Percentiles rank a stretch among this genome's conserved stretches.
These are phyloP conservation scores for Elongisporangium senticosum DNA, from an alignment of 352 stramenopile genomes.

Conservation along the genomic window DNA sequence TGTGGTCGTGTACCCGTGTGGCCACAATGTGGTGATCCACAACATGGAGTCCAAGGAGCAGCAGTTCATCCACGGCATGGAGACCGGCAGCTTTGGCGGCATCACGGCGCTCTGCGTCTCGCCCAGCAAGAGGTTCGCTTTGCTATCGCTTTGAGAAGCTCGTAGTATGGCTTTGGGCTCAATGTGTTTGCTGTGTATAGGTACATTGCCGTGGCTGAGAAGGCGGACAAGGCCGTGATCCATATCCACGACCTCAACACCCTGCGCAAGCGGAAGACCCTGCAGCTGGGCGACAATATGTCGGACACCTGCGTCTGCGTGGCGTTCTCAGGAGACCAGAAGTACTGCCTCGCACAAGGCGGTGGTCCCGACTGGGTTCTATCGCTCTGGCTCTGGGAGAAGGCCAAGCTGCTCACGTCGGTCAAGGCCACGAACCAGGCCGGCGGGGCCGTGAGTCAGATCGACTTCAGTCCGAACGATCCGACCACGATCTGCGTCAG, in stretches of 20 bases:
- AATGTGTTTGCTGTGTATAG: neutral
- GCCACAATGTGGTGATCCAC: slow-evolving; percentile 85
- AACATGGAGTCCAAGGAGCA: slow-evolving; percentile 88
- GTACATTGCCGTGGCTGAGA: slow-evolving; percentile 88
- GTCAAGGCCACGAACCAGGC: slow-evolving; percentile 68
- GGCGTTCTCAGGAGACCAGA: slow-evolving; percentile 87
- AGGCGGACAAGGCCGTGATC: slow-evolving; percentile 70
- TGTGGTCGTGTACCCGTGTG: slow-evolving; percentile 81
- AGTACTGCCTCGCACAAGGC: slow-evolving; percentile 88
- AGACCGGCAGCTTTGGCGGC: slow-evolving; percentile 51
- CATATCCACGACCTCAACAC: slow-evolving; percentile 90
- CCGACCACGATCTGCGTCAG: slow-evolving; percentile 81
- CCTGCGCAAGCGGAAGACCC: slow-evolving; percentile 80
- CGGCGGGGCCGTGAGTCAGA: slow-evolving; percentile 73
- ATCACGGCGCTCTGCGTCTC: slow-evolving; percentile 86
- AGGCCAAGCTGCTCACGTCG: slow-evolving; percentile 81
- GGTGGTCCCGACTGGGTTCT: slow-evolving; percentile 88
- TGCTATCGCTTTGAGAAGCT: neutral
- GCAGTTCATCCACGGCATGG: slow-evolving; percentile 87
- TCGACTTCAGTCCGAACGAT: slow-evolving; percentile 89
- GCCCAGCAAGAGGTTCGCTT: slow-evolving; percentile 52
- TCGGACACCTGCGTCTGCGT: slow-evolving; percentile 75
- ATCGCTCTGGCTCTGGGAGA: slow-evolving; percentile 91
- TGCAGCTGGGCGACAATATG: slow-evolving; percentile 73
- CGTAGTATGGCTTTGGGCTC: neutral